Evolutionary conservation across 495 filamentous ascomycete species (phyloP).

Genomic region (Lasiosphaeris hirsuta): DNA sequence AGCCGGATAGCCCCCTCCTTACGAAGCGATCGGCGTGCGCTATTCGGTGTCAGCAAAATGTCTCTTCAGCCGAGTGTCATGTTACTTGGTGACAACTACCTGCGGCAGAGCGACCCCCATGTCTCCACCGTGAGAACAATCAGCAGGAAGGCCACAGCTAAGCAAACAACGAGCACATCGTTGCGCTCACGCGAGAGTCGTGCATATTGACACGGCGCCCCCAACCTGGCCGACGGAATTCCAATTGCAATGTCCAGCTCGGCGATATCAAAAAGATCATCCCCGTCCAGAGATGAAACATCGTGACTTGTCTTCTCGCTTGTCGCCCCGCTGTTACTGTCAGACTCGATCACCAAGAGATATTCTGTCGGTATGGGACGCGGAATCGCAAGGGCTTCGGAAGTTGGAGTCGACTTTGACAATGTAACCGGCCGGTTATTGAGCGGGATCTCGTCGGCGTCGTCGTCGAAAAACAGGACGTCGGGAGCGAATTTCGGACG

Average conservation of each 20-base stretch:
- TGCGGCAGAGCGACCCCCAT: constrained; percentile 28
- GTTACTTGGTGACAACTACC: constrained; percentile 30
- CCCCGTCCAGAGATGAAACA: not conserved
- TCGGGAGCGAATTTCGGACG: not conserved
- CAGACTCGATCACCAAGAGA: constrained; percentile 4
- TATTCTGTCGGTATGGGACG: constrained; percentile 21
- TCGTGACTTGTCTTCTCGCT: not conserved
- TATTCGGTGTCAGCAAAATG: not conserved
- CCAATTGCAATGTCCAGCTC: constrained; percentile 17
- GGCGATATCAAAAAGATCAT: constrained; percentile 9
- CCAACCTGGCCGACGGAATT: not conserved
- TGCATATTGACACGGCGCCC: constrained; percentile 14
- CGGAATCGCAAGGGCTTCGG: constrained; percentile 10
- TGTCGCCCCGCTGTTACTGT: not conserved
- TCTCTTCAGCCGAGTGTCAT: not conserved
- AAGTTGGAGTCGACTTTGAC: not conserved
- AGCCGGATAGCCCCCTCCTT: constrained; percentile 25
- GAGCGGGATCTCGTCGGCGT: constrained; percentile 18
- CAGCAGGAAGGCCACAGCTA: constrained; percentile 33
- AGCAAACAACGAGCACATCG: constrained; percentile 36
- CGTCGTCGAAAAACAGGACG: constrained; percentile 11
- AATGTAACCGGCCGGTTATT: constrained; percentile 27
- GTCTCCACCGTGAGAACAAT: constrained; percentile 36
- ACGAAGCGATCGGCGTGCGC: not conserved
- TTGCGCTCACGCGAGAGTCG: constrained; percentile 30